Evolutionary conservation across 495 filamentous ascomycete species (phyloP).

Genomic region (Achaetomiella virescens): DNA sequence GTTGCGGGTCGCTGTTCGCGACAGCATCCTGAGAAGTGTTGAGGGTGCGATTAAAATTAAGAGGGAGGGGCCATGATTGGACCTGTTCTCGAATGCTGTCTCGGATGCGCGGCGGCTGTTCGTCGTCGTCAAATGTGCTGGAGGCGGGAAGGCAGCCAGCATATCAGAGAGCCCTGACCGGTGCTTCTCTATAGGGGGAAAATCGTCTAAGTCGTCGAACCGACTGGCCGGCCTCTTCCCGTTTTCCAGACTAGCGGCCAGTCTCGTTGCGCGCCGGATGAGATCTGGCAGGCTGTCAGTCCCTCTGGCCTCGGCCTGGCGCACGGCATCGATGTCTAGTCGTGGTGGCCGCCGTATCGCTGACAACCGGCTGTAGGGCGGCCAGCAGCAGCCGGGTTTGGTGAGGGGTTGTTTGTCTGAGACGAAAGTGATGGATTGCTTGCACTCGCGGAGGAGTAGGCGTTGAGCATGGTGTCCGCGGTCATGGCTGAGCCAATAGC

Average conservation of each 20-base stretch:
- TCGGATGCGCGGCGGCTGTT: conserved; percentile 43
- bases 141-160: conserved; percentile 84
- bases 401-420: conserved; percentile 28
- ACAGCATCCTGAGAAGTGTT: conserved; percentile 28
- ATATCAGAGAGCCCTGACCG: conserved; percentile 76
- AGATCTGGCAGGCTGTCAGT: conserved; percentile 87
- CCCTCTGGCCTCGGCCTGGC: conserved; percentile 71
- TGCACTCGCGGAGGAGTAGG: conserved; percentile 39
- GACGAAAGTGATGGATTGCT: conserved; percentile 30
- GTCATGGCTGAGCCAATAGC: conserved; percentile 26
- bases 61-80: conserved; percentile 39
- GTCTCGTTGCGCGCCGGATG: conserved; percentile 77
- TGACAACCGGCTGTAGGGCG: conserved; percentile 40
- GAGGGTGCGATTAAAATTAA: conserved; percentile 22
- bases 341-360: conserved; percentile 62
- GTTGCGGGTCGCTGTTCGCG: conserved; percentile 15
- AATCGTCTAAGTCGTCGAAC: conserved; percentile 48
- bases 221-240: conserved; percentile 73
- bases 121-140: conserved; percentile 43
- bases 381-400: conserved; percentile 16
- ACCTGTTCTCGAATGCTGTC: conserved; percentile 32
- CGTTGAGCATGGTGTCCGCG: conserved; percentile 38
- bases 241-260: conserved; percentile 83
- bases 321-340: conserved; percentile 71
- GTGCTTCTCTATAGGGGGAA: conserved; percentile 38